phyloP scores from a whole-genome alignment of 176 grass and related monocot genomes.

The Triticum dicoccoides region DNA sequence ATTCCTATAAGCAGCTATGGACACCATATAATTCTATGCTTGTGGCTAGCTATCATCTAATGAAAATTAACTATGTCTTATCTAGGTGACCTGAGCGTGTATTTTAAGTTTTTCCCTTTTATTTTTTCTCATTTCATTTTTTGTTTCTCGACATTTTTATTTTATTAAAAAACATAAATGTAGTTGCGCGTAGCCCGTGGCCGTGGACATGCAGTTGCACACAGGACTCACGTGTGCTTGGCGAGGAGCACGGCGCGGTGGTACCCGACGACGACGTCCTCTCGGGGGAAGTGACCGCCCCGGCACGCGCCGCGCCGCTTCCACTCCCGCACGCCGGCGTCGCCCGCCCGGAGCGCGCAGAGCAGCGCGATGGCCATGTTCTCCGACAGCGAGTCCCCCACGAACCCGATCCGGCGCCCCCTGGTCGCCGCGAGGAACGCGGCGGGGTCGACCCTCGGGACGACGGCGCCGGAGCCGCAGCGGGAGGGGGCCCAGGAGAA shows the following conservation, averaged over 20 bases:
- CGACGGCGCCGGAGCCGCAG: conserved; percentile 50
- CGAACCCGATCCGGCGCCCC: conserved; percentile 56
- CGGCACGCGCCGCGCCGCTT: conserved; percentile 82
- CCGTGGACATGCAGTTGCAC: too few relatives aligned
- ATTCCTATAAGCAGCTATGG: background rate
- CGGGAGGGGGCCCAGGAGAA: conserved; percentile 72
- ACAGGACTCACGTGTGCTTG: conserved; percentile 63
- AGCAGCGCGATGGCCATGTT: conserved; percentile 74
- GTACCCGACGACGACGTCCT: conserved; percentile 75
- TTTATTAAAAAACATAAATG: too few relatives aligned
- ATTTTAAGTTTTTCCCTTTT: too few relatives aligned
- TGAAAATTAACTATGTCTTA: too few relatives aligned
- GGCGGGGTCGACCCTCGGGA: conserved; percentile 57
- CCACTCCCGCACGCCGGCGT: conserved; percentile 63
- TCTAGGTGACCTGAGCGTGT: too few relatives aligned
- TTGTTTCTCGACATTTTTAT: too few relatives aligned
- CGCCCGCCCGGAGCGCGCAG: conserved; percentile 60
- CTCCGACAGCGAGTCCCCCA: conserved; percentile 88
- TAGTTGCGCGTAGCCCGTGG: too few relatives aligned
- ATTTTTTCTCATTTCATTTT: too few relatives aligned
- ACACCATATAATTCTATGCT: background rate
- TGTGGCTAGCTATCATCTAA: too few relatives aligned
- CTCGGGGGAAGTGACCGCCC: conserved; percentile 77
- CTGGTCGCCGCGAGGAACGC: conserved; percentile 49
- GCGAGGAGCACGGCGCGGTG: conserved; percentile 90